phyloP scores from a whole-genome alignment of 2,329 filamentous ascomycete genomes.

The Magnaporthales sp. region DNA sequence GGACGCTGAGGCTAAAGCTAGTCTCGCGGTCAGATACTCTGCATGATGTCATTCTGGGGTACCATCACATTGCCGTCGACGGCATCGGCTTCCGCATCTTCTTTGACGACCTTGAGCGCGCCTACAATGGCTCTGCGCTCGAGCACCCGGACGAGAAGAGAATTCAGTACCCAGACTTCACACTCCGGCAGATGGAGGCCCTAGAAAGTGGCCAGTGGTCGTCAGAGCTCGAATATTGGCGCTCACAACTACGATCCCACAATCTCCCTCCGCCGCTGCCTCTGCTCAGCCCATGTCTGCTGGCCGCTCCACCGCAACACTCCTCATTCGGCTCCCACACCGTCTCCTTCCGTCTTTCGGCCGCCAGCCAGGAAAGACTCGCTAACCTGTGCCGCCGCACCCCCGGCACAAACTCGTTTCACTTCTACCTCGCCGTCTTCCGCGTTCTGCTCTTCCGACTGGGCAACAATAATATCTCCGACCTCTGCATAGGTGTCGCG shows the following conservation, averaged over 20 bases:
- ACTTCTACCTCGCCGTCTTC: constrained; percentile 24
- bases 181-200: not conserved
- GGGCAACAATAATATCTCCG: constrained; percentile 11
- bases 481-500: constrained; percentile 30
- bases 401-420: constrained; percentile 18
- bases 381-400: constrained; percentile 20
- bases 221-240: constrained; percentile 23
- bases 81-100: not conserved
- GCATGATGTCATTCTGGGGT: not conserved
- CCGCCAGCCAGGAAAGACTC: not conserved
- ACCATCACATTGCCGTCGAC: not conserved
- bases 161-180: not conserved
- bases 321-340: not conserved
- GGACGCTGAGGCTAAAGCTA: not conserved
- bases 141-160: not conserved
- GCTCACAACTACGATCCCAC: constrained; percentile 12
- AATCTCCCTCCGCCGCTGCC: constrained; percentile 18
- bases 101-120: not conserved
- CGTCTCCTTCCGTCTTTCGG: not conserved
- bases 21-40: not conserved
- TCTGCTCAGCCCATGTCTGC: constrained; percentile 19
- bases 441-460: constrained; percentile 19
- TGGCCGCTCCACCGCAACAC: constrained; percentile 12
- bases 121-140: not conserved
- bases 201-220: not conserved